Evolutionary conservation across 257 asterid genomes (phyloP).

Genomic region (Solanum corneliomulleri): DNA sequence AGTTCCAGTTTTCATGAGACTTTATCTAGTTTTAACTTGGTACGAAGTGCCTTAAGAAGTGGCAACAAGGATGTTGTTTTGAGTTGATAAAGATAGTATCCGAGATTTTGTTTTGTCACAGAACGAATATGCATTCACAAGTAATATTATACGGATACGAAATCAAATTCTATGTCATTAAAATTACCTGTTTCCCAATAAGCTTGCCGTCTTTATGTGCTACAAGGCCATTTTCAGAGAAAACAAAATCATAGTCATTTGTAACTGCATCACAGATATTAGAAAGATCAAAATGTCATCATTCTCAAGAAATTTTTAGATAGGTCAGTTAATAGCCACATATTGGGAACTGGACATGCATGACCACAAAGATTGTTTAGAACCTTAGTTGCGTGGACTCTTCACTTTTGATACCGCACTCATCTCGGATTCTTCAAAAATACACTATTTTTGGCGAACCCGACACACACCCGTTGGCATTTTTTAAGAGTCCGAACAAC

Average conservation of each 20-base stretch:
- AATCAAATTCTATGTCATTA: conserved; percentile 6
- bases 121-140: background rate
- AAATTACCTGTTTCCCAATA: conserved; percentile 66
- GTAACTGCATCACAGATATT: conserved; percentile 37
- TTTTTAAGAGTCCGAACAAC: too few relatives aligned
- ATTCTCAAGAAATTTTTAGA: background rate
- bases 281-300: background rate
- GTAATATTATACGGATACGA: background rate
- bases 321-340: background rate
- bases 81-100: background rate
- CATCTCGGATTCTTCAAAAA: too few relatives aligned
- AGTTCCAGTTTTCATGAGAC: background rate
- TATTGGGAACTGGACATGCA: background rate
- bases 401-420: too few relatives aligned
- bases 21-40: background rate
- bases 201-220: conserved; percentile 71
- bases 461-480: too few relatives aligned
- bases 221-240: conserved; percentile 93
- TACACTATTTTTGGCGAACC: too few relatives aligned
- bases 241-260: conserved; percentile 67
- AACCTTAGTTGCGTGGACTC: too few relatives aligned
- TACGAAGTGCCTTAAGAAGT: background rate
- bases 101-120: background rate
- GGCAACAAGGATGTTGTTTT: background rate
- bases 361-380: background rate